Evolutionary conservation across 129 eudicot species (phyloP).

Genomic region (Lactuca saligna): DNA sequence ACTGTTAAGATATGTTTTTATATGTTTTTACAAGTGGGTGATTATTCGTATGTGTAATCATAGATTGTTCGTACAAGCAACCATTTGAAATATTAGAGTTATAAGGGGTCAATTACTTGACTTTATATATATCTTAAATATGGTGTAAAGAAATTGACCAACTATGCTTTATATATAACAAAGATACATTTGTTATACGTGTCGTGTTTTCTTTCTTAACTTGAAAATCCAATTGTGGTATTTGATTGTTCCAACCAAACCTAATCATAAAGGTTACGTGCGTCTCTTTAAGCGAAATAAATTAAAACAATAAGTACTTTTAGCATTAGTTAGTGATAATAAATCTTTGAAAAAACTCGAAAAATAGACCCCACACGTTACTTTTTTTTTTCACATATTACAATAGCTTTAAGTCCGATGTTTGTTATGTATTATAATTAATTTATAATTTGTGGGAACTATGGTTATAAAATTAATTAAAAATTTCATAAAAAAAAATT

Average conservation of each 20-base stretch:
- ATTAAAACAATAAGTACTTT: neutral
- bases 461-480: too few relatives aligned
- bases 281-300: neutral
- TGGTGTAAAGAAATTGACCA: constrained; percentile 15
- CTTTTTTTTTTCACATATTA: too few relatives aligned
- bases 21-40: constrained; percentile 18
- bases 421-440: neutral
- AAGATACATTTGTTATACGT: constrained; percentile 2
- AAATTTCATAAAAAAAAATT: too few relatives aligned
- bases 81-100: constrained; percentile 13
- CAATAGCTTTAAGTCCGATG: too few relatives aligned
- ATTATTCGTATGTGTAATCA: constrained; percentile 23
- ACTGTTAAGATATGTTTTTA: neutral
- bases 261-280: constrained; percentile 14
- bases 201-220: constrained; percentile 4
- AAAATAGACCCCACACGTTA: too few relatives aligned
- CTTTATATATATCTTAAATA: constrained; percentile 20
- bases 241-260: constrained; percentile 12
- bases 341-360: neutral
- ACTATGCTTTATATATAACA: neutral
- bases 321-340: neutral
- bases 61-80: constrained; percentile 35
- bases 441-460: too few relatives aligned
- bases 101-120: constrained; percentile 25
- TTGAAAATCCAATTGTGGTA: neutral